Evolutionary conservation across 495 filamentous ascomycete species (phyloP), one percentile per base, ranked within the genome.

Genomic region (Choiromyces venosus): DNA sequence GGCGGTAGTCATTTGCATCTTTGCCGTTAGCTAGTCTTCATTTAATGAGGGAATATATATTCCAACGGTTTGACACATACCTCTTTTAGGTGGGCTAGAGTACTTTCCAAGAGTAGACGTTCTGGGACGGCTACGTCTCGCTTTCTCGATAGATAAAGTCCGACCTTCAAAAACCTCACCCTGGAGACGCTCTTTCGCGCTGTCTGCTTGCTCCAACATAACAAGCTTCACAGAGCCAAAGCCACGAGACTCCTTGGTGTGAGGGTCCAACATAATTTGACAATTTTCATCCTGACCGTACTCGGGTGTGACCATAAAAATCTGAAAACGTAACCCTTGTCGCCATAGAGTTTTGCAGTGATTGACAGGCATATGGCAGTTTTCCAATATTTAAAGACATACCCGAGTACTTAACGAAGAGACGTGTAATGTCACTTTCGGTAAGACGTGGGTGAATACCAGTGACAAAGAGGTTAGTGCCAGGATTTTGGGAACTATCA

Each of bases 151-250:
- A 87, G 93, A 97, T 74, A 99, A 85, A 71, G 94, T 97, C 78
- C 94, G 92, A 73, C 96, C 96, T 81, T 98, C 94, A 76, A 97
- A 93, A 73, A 92, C 89, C 84, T 97, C 95, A 81, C 95, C 94
- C 84, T 97, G 93, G 65, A 99, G 86, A 72, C 92, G 93, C 74
- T 98, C 96, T 85, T 97, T 97, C 77, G 96, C 96, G 77, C 94
- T 93, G 84, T 97, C 94, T 68, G 95, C 95, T 82, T 94, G 91
- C 73, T 98, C 94, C 38, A 91, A 87, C 72, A 92, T 96, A 56
- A 90, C 88, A 94, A 98, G 97, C 86, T 98, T 98, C 82, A 99
- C 96, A 85, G 98, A 99, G 71, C 96, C 95, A 78, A 99, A 99
- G 78, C 95, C 95, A 86, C 95, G 96, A 76, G 93, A 97, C 84